Conservation (phyloP, 148 eudicot species). For the Camellia granthamiana region DNA sequence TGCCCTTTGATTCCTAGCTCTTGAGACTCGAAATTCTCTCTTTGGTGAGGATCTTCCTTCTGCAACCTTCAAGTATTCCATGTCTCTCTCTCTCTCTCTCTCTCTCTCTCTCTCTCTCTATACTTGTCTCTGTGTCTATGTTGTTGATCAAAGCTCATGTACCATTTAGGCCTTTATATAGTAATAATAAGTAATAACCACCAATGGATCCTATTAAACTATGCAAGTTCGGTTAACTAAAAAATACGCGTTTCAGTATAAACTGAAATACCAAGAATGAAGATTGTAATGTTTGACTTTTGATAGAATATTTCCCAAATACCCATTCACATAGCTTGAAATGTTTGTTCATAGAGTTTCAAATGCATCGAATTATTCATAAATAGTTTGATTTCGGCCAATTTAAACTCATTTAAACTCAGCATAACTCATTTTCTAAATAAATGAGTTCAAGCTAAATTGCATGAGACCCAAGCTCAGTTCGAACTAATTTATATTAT, state of each 20-base stretch:
- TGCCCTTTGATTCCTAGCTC: conserved; percentile 23
- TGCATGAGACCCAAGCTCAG: no score
- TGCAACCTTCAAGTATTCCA: conserved; percentile 24
- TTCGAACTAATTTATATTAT: no score
- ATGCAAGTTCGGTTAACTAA: not conserved
- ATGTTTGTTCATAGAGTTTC: not conserved
- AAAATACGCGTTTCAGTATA: not conserved
- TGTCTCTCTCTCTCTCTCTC: conserved; percentile 11
- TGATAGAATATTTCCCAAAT: not conserved
- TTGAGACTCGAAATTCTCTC: conserved; percentile 23
- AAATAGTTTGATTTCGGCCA: no score
- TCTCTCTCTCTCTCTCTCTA: conserved; percentile 4
- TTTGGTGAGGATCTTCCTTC: conserved; percentile 23
- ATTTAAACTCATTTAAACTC: no score
- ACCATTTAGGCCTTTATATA: not conserved
- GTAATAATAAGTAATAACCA: not conserved
- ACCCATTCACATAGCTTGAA: not conserved
- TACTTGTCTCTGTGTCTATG: not conserved
- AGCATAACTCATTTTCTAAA: no score
- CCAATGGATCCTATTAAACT: not conserved
- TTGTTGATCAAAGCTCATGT: not conserved
- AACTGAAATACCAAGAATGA: not conserved
- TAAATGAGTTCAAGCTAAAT: no score
- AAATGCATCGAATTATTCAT: no score
- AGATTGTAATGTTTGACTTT: not conserved